A percentile compares a stretch with the other conserved stretches of the same genome.
Evolutionary conservation across 169 alveolate species (phyloP).

Genomic region (Babesia bovis): DNA sequence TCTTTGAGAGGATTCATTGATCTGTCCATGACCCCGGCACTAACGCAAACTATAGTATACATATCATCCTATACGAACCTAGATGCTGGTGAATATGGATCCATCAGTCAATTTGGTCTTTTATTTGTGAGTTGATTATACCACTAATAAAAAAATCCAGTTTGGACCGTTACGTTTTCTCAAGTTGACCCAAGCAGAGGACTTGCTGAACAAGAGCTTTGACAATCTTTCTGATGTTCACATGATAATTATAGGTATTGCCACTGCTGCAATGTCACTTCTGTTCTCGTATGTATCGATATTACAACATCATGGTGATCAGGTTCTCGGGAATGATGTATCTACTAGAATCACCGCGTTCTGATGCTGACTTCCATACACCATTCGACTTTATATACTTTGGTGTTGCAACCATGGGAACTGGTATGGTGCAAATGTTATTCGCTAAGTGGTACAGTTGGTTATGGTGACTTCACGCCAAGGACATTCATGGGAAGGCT

Average conservation of each 20-base stretch:
- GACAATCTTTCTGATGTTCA: slow-evolving; percentile 74
- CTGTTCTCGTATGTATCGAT: slow-evolving; percentile 65
- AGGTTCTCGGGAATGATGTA: slow-evolving; percentile 78
- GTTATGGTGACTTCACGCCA: slow-evolving; percentile 80
- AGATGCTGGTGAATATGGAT: slow-evolving; percentile 33
- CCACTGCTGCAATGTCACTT: slow-evolving; percentile 70
- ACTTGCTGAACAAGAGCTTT: slow-evolving; percentile 70
- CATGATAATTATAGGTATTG: slow-evolving; percentile 73
- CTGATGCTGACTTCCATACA: slow-evolving; percentile 40
- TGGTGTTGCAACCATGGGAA: slow-evolving; percentile 79
- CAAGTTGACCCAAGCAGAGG: slow-evolving; percentile 74
- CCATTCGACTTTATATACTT: slow-evolving; percentile 77
- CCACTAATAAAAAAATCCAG: slow-evolving; percentile 1
- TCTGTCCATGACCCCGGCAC: slow-evolving; percentile 73
- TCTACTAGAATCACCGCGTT: slow-evolving; percentile 76
- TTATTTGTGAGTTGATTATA: slow-evolving; percentile 54
- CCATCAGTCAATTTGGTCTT: slow-evolving; percentile 51
- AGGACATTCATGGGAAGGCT: slow-evolving; percentile 67
- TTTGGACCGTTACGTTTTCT: slow-evolving; percentile 76
- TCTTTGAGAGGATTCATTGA: slow-evolving; percentile 75
- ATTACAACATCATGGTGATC: neutral
- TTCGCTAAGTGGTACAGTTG: slow-evolving; percentile 48
- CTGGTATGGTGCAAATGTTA: slow-evolving; percentile 29
- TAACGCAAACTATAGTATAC: slow-evolving; percentile 61
- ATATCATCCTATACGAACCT: slow-evolving; percentile 11